A percentile compares a stretch with the other conserved stretches of the same genome.
Evolutionary conservation across 176 grass and related monocot species (phyloP).

Genomic region (Eleusine indica): DNA sequence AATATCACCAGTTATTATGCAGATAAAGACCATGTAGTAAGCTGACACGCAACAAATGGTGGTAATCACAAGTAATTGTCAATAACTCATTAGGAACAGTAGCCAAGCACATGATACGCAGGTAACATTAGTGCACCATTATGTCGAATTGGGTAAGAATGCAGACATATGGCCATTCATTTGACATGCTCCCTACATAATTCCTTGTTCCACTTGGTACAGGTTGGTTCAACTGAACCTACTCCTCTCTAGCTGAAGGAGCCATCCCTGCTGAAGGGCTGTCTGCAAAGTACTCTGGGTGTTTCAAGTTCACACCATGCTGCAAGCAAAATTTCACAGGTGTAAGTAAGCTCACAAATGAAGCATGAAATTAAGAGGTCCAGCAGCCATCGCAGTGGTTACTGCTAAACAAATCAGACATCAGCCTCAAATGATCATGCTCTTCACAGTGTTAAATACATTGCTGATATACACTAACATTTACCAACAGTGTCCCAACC

Average conservation of each 20-base stretch:
- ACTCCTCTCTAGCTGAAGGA: constrained; percentile 75
- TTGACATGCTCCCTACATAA: not conserved
- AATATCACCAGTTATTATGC: not conserved
- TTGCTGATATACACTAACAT: not conserved
- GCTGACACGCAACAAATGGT: constrained; percentile 1
- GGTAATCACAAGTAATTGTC: constrained; percentile 28
- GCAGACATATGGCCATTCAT: constrained; percentile 5
- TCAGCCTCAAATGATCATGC: not conserved
- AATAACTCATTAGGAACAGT: constrained; percentile 8
- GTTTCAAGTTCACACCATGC: constrained; percentile 97
- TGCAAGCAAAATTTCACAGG: constrained; percentile 33
- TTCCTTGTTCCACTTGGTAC: constrained; percentile 1
- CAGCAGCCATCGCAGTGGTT: not conserved
- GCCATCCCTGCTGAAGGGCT: constrained; percentile 78
- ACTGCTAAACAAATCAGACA: not conserved
- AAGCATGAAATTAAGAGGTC: not conserved
- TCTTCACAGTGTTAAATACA: not conserved
- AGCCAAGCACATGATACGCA: not conserved
- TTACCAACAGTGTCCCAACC: not conserved
- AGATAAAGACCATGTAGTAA: not conserved
- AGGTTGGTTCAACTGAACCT: constrained; percentile 17
- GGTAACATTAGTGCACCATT: constrained; percentile 17
- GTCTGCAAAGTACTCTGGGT: constrained; percentile 87
- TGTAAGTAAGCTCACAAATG: constrained; percentile 2
- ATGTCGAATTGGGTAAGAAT: constrained; percentile 31